Evolutionary conservation across 176 grass and related monocot genomes (phyloP), one percentile per base, ranked within the genome.

Genomic region (Oryza punctata): DNA sequence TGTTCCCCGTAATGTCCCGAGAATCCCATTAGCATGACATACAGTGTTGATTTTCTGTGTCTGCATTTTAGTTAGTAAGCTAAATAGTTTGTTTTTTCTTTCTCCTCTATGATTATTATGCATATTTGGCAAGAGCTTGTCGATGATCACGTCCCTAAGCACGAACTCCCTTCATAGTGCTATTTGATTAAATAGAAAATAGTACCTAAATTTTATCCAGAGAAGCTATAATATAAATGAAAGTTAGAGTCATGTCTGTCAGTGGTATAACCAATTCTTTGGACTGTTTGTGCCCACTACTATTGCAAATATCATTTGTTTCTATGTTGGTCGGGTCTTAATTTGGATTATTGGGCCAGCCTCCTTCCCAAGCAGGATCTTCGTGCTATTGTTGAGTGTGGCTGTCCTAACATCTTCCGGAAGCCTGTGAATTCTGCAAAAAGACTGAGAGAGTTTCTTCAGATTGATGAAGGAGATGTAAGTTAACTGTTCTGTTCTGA

Each of bases 361-460:
- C 83, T 70, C 46, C 88, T 99, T 73, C 78, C 93, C 2, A 94
- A 90, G 67, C 70, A 94, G 67, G 93, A 99, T 83, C 89, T 96
- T 46, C 72, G 78, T 85, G 83, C 89, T 76, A 72, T 99, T 59
- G 93, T 99, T 14, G 72, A 86, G 18, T 85, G 29, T 77, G 87
- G 93, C 47, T 99, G 93, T 78, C 96, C 96, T 78, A 91, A 87
- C 86, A 81, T 87, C 30, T 91, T 90, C 76, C 78, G 89, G 18
- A 99, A 99, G 73, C 54, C 81, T 68, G 84, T 96, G 50, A 91
- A 92, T 88, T 94, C 93, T 83, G 89, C 93, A 86, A 99, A 99
- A 89, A 91, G 88, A 77, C 79, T 99, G 50, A 92, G 96, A 84
- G 66, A 83, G 52, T 91, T 92, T 90, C 46, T 96, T 69, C 37